phyloP scores from a whole-genome alignment of 2,329 filamentous ascomycete species.

The Fusarium continuum region DNA sequence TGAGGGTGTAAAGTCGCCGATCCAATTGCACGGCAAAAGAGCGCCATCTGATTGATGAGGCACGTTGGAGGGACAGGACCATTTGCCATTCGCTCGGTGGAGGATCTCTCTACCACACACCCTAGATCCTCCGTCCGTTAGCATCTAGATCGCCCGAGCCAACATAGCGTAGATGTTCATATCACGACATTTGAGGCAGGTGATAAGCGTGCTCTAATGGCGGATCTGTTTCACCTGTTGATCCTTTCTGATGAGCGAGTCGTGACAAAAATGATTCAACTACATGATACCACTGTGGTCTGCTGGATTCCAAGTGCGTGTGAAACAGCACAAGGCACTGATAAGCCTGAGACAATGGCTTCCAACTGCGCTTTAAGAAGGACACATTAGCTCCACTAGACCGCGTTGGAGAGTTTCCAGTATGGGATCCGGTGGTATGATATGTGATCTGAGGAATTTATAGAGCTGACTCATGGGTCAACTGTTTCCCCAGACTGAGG shows the following conservation, averaged over 20 bases:
- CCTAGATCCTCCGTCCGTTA: conserved; percentile 30
- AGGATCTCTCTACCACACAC: conserved; percentile 35
- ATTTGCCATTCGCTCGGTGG: conserved; percentile 30
- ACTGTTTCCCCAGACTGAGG: conserved; percentile 38
- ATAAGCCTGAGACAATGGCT: conserved; percentile 8
- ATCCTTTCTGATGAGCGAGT: conserved; percentile 5
- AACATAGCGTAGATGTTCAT: conserved; percentile 23
- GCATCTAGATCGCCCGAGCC: conserved; percentile 33
- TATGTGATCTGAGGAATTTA: conserved; percentile 27
- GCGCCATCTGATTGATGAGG: conserved; percentile 25
- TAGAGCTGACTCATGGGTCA: conserved; percentile 11
- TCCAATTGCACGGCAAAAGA: conserved; percentile 27
- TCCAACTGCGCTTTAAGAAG: conserved; percentile 11
- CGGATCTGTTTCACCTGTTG: conserved; percentile 18
- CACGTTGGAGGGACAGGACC: conserved; percentile 26
- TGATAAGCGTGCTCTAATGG: conserved; percentile 18
- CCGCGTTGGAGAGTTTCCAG: conserved; percentile 12
- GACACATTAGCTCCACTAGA: conserved; percentile 20
- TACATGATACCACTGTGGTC: conserved; percentile 3
- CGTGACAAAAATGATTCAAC: conserved; percentile 14
- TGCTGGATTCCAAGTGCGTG: background rate
- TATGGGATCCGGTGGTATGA: conserved; percentile 27
- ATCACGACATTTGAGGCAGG: conserved; percentile 26
- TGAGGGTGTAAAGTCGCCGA: conserved; percentile 26
- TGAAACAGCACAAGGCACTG: conserved; percentile 4